A percentile compares a stretch with the other conserved stretches of the same genome.
Conservation (phyloP, 2,329 filamentous ascomycete species). For the Penicillium sp. region DNA sequence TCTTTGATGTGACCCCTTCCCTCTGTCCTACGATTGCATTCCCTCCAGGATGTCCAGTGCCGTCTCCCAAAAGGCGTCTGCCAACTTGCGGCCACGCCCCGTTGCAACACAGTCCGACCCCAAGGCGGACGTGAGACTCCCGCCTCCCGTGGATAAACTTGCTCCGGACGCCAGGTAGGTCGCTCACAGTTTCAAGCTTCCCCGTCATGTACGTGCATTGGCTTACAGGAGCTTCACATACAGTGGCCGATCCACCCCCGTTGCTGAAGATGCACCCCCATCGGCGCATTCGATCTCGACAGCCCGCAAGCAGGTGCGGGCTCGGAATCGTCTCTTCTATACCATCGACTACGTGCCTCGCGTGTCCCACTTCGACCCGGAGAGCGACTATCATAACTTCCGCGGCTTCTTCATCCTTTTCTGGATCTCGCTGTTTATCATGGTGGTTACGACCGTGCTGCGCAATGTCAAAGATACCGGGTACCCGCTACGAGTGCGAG, state of each 20-base stretch:
- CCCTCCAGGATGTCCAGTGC: slow-evolving; percentile 30
- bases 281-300: slow-evolving; percentile 81
- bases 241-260: slow-evolving; percentile 76
- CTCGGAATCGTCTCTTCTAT: slow-evolving; percentile 80
- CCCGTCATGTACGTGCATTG: not conserved
- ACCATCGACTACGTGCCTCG: slow-evolving; percentile 86
- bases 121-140: slow-evolving; percentile 22
- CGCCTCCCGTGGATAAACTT: slow-evolving; percentile 27
- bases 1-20: slow-evolving; percentile 18
- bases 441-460: slow-evolving; percentile 91
- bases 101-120: slow-evolving; percentile 24
- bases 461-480: slow-evolving; percentile 93
- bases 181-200: not conserved
- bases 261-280: slow-evolving; percentile 86
- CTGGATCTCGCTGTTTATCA: slow-evolving; percentile 94
- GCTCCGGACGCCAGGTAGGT: slow-evolving; percentile 37
- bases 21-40: slow-evolving; percentile 8
- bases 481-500: slow-evolving; percentile 74
- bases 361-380: slow-evolving; percentile 91
- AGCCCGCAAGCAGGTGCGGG: slow-evolving; percentile 76
- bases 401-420: slow-evolving; percentile 97
- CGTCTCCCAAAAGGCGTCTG: slow-evolving; percentile 25
- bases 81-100: slow-evolving; percentile 33
- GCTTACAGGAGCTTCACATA: not conserved
- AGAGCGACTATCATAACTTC: slow-evolving; percentile 89